Evolutionary conservation across 805 yeast genomes (phyloP).

Genomic region (Nakazawaea ishiwadae): DNA sequence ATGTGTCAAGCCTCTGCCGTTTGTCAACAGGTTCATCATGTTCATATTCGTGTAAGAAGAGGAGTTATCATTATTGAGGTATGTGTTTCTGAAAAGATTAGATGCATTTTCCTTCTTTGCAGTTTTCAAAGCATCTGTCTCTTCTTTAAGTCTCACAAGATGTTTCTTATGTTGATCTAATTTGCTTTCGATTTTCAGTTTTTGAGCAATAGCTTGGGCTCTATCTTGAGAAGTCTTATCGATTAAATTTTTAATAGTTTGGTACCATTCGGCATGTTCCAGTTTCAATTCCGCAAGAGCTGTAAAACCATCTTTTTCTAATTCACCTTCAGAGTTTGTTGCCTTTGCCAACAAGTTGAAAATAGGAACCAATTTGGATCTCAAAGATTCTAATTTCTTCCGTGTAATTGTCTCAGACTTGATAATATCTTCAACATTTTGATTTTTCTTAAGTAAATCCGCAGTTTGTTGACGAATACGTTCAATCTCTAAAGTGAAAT

Average conservation of each 20-base stretch:
- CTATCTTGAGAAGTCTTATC: conserved; percentile 4
- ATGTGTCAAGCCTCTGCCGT: neutral
- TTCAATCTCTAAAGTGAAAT: conserved; percentile 12
- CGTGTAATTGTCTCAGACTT: conserved; percentile 22
- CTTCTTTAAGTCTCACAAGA: neutral
- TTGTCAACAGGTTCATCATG: neutral
- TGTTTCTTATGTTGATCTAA: conserved; percentile 1
- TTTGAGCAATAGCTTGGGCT: conserved; percentile 7
- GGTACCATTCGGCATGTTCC: conserved; percentile 13
- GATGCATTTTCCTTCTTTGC: neutral
- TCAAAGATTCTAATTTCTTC: conserved; percentile 22
- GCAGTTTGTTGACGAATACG: conserved; percentile 21
- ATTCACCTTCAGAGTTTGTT: conserved; percentile 9
- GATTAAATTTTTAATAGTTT: conserved; percentile 1
- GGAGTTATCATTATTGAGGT: conserved; percentile 1
- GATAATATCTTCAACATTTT: conserved; percentile 27
- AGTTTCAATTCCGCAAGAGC: conserved; percentile 13
- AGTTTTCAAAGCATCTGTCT: conserved; percentile 3
- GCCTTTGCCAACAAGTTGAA: conserved; percentile 20
- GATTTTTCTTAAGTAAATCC: conserved; percentile 22
- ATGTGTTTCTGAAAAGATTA: conserved; percentile 1
- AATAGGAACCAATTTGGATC: conserved; percentile 18
- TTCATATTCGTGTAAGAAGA: conserved; percentile 1
- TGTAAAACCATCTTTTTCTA: conserved; percentile 11
- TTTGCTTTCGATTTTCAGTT: conserved; percentile 1